These are phyloP conservation scores for Camellia oleifera DNA, from an alignment of 179 eudicot species.

Conservation along the genomic window DNA sequence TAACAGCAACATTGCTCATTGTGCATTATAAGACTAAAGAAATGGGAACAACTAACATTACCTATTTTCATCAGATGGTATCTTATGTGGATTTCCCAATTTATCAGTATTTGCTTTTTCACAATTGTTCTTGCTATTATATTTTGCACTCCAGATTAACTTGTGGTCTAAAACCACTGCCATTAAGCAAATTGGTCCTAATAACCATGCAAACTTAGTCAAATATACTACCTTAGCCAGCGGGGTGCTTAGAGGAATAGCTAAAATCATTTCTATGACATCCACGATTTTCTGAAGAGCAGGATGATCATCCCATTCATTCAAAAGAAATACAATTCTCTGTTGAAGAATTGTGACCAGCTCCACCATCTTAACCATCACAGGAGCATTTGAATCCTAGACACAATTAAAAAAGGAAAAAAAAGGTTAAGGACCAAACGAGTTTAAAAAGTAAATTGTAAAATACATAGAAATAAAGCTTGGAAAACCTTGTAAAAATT, in stretches of 20 bases:
- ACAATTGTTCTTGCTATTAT: background rate
- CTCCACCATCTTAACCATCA: slow-evolving; percentile 74
- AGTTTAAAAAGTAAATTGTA: background rate
- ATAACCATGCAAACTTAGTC: background rate
- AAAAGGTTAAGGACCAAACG: background rate
- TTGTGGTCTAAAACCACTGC: background rate
- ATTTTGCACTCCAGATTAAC: slow-evolving; percentile 3
- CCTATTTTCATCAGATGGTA: background rate
- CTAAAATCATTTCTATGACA: slow-evolving; percentile 70
- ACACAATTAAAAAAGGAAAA: slow-evolving; percentile 1
- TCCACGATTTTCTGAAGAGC: slow-evolving; percentile 79
- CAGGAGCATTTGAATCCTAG: slow-evolving; percentile 78
- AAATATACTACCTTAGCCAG: slow-evolving; percentile 70
- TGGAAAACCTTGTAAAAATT: slow-evolving; percentile 80
- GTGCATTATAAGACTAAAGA: background rate
- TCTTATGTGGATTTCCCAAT: background rate
- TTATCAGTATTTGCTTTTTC: background rate
- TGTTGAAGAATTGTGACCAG: slow-evolving; percentile 49
- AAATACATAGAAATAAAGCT: background rate
- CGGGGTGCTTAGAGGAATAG: slow-evolving; percentile 77
- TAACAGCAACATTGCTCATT: background rate
- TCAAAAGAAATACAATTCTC: slow-evolving; percentile 43
- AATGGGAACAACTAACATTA: background rate
- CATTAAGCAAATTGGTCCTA: background rate
- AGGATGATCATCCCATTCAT: slow-evolving; percentile 70